Conservation (phyloP, 495 filamentous ascomycete genomes). For the Podospora fimiseda region DNA sequence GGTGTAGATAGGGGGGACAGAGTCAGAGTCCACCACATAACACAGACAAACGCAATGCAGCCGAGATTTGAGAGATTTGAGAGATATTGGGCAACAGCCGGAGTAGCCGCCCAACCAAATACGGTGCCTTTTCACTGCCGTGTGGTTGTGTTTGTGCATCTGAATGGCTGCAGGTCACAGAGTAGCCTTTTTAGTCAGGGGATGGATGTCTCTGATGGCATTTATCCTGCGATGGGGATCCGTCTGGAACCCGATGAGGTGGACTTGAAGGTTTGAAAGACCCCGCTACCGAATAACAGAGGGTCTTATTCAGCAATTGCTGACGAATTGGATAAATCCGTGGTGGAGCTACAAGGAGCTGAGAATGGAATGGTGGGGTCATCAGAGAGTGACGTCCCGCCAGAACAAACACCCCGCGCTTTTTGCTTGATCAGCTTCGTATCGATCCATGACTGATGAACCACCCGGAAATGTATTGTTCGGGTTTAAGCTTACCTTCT, state of each 20-base stretch:
- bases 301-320: slow-evolving; percentile 16
- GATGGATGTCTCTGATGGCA: not conserved
- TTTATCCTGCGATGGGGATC: not conserved
- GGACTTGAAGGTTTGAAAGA: not conserved
- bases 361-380: too few species aligned
- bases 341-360: slow-evolving; percentile 14
- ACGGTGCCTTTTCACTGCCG: not conserved
- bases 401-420: not conserved
- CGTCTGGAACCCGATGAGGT: not conserved
- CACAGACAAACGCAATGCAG: slow-evolving; percentile 10
- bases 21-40: not conserved
- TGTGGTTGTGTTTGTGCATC: not conserved
- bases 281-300: slow-evolving; percentile 9
- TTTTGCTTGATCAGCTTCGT: not conserved
- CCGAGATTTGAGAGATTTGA: not conserved
- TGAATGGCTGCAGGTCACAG: not conserved
- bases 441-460: not conserved
- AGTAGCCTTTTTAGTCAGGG: not conserved
- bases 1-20: slow-evolving; percentile 11
- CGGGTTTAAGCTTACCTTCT: not conserved
- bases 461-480: not conserved
- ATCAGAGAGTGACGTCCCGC: too few species aligned
- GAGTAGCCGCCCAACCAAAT: not conserved
- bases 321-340: slow-evolving; percentile 17
- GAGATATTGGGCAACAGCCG: not conserved